Percentiles rank a stretch among this genome's conserved stretches.
Conservation (phyloP, 2,329 filamentous ascomycete genomes). For the Epichloe scottii region DNA sequence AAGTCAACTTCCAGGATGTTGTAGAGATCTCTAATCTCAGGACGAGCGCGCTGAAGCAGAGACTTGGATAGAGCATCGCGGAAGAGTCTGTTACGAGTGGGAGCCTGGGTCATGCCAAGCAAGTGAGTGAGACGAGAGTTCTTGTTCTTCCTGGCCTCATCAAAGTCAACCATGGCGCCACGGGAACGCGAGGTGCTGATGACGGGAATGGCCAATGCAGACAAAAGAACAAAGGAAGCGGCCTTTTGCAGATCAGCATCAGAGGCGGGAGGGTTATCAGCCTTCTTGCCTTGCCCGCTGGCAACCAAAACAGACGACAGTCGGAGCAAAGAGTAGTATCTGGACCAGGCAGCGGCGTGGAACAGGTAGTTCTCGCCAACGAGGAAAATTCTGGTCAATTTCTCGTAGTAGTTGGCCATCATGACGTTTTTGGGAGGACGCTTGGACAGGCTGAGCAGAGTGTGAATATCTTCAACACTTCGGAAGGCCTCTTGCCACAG, state of each 20-base stretch:
- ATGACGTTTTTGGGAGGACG: constrained; percentile 96
- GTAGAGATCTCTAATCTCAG: constrained; percentile 94
- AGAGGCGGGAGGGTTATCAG: constrained; percentile 81
- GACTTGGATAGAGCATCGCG: constrained; percentile 93
- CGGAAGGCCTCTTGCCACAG: constrained; percentile 99
- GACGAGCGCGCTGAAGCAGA: constrained; percentile 78
- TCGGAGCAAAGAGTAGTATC: constrained; percentile 93
- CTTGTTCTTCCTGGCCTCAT: constrained; percentile 97
- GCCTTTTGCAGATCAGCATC: constrained; percentile 89
- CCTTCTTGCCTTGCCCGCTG: constrained; percentile 77
- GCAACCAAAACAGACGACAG: constrained; percentile 77
- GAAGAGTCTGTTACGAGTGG: constrained; percentile 83
- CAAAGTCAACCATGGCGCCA: constrained; percentile 89
- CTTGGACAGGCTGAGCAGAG: constrained; percentile 93
- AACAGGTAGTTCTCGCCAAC: constrained; percentile 99
- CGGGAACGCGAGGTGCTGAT: constrained; percentile 97
- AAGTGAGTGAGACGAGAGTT: constrained; percentile 94
- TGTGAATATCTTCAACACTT: constrained; percentile 98
- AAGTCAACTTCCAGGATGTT: constrained; percentile 99
- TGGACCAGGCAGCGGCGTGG: constrained; percentile 93
- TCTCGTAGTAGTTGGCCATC: constrained; percentile 99
- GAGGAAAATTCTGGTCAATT: constrained; percentile 94
- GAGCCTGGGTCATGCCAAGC: constrained; percentile 80
- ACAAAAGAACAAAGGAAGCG: constrained; percentile 89
- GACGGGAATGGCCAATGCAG: constrained; percentile 93